Percentiles rank a stretch among this genome's conserved stretches.
Evolutionary conservation across 164 flowering plant species (phyloP).

Genomic region (Vitis riparia): DNA sequence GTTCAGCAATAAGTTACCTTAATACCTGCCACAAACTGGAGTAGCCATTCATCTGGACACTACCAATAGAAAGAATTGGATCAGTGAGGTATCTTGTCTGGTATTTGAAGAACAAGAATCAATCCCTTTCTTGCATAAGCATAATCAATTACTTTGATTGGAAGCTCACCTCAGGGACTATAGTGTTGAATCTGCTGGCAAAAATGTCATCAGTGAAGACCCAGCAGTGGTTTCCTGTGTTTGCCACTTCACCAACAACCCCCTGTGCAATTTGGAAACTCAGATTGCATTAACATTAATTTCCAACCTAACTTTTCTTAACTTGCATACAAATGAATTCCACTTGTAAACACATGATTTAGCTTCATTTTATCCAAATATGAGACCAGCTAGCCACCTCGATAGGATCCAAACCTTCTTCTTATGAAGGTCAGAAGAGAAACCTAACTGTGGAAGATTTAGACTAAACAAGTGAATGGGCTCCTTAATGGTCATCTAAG

Average conservation of each 20-base stretch:
- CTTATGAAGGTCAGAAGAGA: neutral
- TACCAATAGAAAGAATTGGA: slow-evolving; percentile 28
- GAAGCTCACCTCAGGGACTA: slow-evolving; percentile 45
- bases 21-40: slow-evolving; percentile 70
- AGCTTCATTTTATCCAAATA: neutral
- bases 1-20: slow-evolving; percentile 48
- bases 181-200: slow-evolving; percentile 25
- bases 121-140: neutral
- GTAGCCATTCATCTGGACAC: slow-evolving; percentile 66
- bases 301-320: neutral
- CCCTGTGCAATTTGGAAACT: slow-evolving; percentile 34
- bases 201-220: slow-evolving; percentile 26
- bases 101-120: neutral
- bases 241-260: slow-evolving; percentile 69
- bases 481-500: neutral
- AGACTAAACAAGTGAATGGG: neutral
- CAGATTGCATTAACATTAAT: neutral
- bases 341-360: neutral
- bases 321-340: neutral
- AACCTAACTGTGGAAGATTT: neutral
- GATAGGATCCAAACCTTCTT: no score
- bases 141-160: neutral
- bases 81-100: slow-evolving; percentile 1
- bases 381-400: no score
- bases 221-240: slow-evolving; percentile 57